Base-by-base conservation (phyloP, 1,284 basidiomycete genomes). In the Ceratobasidium theobromae region DNA sequence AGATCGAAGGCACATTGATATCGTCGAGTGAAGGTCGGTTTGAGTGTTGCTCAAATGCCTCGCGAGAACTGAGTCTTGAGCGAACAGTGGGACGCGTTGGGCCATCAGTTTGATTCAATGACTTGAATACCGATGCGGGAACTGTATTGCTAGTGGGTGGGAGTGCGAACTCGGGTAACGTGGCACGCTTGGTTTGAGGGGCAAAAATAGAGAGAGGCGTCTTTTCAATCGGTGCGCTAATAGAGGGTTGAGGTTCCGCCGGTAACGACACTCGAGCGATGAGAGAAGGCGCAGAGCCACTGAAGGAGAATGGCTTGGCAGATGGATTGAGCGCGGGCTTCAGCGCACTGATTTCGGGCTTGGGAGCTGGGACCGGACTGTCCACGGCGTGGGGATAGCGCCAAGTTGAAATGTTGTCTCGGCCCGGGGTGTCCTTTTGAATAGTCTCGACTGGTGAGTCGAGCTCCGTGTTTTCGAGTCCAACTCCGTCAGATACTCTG, bases 111-210 rank as follows among this genome's bases (percentile, higher is more conserved):
- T 79, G 83, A 27, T 82, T 84, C 58, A 90, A 79, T 11, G 88
- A 87, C 76, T 91, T 91, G 82, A 92, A 92, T 66, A 91, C 73
- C 2, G 88, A 89, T 43, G 90, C 90, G 23, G 89, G 90, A 14
- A 91, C 86, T 16, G 88, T 91, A 71, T 88, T 89, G 25, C 79
- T 84, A 14, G 86, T 84, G 1, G 85, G 77, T 28, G 87, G 81
- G 70, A 89, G 86, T 72, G 85, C 91, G 78, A 91, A 92, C 73
- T 91, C 89, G 58, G 91, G 78, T 58, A 91, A 86, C 1, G 90
- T 89, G 9, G 88, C 84, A 51, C 89, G 55, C 30, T 58, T 58
- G 9, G 43, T 58, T n/a, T 58, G 55, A 33, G 55, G 55, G 18
- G 55, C 55, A 58, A 58, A 58, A 43, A 58, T 58, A 4, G 55